phyloP scores from a whole-genome alignment of 23 red algal genomes.

The Gracilaria gracilis region DNA sequence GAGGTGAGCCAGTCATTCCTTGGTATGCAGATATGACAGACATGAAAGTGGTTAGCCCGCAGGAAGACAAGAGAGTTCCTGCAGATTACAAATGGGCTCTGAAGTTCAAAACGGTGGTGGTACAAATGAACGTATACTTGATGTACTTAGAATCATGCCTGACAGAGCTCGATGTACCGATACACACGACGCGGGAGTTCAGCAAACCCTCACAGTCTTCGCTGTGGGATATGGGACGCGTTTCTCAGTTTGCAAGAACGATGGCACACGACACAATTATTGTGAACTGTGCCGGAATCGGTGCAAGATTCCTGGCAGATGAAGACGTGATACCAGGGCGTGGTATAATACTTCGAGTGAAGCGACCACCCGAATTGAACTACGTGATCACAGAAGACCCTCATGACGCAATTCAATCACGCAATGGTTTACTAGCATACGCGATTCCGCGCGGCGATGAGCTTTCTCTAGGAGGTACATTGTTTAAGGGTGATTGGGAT shows the following conservation, averaged over 20 bases:
- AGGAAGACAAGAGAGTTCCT: conserved; percentile 41
- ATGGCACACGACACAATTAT: conserved; percentile 39
- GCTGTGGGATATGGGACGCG: conserved; percentile 34
- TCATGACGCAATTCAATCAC: conserved; percentile 6
- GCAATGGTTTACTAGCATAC: conserved; percentile 60
- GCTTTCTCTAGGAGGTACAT: conserved; percentile 70
- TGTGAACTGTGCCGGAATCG: conserved; percentile 81
- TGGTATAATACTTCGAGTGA: conserved; percentile 62
- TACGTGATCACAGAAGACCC: conserved; percentile 43
- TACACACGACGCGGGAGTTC: conserved; percentile 36
- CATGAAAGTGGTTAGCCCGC: conserved; percentile 31
- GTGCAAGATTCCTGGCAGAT: conserved; percentile 62
- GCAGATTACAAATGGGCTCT: conserved; percentile 30
- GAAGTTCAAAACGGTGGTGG: conserved; percentile 41
- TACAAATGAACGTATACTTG: conserved; percentile 70
- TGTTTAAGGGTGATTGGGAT: conserved; percentile 76
- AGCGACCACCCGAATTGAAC: conserved; percentile 28
- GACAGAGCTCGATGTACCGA: conserved; percentile 14
- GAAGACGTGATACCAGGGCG: conserved; percentile 71
- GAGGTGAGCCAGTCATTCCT: conserved; percentile 27
- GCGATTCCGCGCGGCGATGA: conserved; percentile 64
- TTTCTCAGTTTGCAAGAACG: conserved; percentile 31
- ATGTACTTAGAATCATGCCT: conserved; percentile 31
- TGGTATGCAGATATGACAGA: conserved; percentile 58
- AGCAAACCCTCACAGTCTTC: background rate